These are phyloP conservation scores for Coprinellus micaceus DNA, from an alignment of 768 basidiomycete genomes.

Conservation along the genomic window DNA sequence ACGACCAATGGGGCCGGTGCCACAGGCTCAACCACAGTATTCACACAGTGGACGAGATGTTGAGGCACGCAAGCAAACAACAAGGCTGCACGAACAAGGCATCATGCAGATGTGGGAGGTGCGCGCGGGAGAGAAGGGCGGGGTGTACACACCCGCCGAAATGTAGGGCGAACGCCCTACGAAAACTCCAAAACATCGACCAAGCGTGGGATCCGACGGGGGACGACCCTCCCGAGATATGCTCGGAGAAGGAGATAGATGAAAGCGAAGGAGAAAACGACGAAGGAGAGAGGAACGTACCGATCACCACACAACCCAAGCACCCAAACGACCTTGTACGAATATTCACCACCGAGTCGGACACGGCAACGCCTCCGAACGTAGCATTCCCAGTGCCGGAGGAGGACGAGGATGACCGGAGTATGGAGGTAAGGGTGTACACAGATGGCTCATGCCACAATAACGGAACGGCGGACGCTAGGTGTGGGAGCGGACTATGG, in stretches of 20 bases:
- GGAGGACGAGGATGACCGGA: neutral
- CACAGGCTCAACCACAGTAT: constrained; percentile 14
- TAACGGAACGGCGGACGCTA: neutral
- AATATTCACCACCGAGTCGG: neutral
- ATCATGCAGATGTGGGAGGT: constrained; percentile 9
- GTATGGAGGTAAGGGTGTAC: neutral
- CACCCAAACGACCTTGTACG: neutral
- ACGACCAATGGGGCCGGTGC: constrained; percentile 7
- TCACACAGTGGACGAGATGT: constrained; percentile 10
- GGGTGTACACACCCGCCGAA: constrained; percentile 17
- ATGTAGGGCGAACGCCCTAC: constrained; percentile 13
- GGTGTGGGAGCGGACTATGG: constrained; percentile 1
- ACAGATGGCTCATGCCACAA: constrained; percentile 10
- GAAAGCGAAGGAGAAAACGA: neutral
- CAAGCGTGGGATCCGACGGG: constrained; percentile 19
- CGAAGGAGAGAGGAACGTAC: neutral
- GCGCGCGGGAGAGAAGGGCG: neutral
- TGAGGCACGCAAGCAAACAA: neutral
- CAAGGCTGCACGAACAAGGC: neutral
- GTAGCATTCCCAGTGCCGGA: neutral
- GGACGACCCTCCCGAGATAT: no score
- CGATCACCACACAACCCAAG: neutral
- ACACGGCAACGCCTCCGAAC: neutral
- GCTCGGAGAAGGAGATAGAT: neutral
- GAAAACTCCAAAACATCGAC: constrained; percentile 15